Evolutionary conservation across 305 asterid genomes (phyloP).

Genomic region (Andrographis paniculata): DNA sequence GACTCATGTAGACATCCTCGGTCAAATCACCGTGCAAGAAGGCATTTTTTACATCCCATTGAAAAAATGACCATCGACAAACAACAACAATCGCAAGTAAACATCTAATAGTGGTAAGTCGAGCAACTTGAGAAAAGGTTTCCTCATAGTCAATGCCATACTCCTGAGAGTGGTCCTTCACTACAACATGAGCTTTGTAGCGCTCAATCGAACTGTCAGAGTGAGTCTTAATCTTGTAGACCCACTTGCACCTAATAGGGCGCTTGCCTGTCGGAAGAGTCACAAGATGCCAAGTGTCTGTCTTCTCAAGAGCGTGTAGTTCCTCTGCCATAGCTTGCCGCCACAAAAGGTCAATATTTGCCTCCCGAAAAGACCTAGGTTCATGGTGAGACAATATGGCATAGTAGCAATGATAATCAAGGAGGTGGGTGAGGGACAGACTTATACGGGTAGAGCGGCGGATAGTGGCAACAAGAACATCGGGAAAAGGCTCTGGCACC

Average conservation of each 20-base stretch:
- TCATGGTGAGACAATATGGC: no score
- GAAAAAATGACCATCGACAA: neutral
- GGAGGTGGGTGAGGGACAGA: no score
- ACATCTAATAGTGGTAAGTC: neutral
- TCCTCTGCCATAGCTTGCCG: conserved; percentile 1
- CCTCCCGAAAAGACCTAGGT: no score
- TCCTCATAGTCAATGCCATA: neutral
- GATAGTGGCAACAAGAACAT: no score
- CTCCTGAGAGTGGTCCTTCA: neutral
- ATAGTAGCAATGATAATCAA: no score
- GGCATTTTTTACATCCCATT: conserved; percentile 3
- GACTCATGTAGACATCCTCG: neutral
- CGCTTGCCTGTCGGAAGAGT: neutral
- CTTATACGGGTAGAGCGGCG: no score
- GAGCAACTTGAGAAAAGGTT: neutral
- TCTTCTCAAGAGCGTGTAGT: conserved; percentile 4
- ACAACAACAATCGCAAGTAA: neutral
- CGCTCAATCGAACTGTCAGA: neutral
- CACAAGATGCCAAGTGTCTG: conserved; percentile 1
- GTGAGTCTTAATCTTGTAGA: neutral
- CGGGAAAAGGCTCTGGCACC: no score
- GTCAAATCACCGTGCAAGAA: neutral
- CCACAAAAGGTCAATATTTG: no score
- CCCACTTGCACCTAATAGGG: conserved; percentile 1
- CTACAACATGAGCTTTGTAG: conserved; percentile 1